Conservation (phyloP, 106 monocot species). For the Platanthera guangdongensis region DNA sequence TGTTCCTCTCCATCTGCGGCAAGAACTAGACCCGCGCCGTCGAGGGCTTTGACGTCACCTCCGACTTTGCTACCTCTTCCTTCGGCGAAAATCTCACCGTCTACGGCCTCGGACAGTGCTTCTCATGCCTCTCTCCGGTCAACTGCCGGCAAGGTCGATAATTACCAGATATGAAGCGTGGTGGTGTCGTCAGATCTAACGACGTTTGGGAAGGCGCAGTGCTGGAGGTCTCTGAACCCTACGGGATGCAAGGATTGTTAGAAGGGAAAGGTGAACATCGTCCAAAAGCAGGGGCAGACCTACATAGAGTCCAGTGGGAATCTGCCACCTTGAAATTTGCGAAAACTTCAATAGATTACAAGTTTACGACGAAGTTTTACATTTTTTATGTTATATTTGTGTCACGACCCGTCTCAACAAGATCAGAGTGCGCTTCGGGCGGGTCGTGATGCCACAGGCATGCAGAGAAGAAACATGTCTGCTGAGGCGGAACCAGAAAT, state of each 20-base stretch:
- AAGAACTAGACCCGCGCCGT: conserved; percentile 6
- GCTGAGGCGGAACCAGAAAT: no score
- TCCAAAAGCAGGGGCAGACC: no score
- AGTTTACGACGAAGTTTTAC: no score
- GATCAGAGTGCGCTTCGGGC: no score
- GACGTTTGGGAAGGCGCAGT: conserved; percentile 46
- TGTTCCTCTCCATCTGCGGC: conserved; percentile 23
- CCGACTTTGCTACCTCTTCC: conserved; percentile 7
- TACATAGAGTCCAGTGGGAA: no score
- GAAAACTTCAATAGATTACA: no score
- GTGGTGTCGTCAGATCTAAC: conserved; percentile 2
- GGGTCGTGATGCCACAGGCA: no score
- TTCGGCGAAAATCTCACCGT: conserved; percentile 7
- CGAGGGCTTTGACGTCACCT: conserved; percentile 15
- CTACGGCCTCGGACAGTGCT: conserved; percentile 32
- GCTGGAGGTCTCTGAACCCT: conserved; percentile 41
- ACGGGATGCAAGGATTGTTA: conserved; percentile 38
- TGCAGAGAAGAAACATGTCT: no score
- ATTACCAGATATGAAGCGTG: conserved; percentile 22
- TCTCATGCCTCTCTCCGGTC: conserved; percentile 22
- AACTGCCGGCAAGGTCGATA: conserved; percentile 13
- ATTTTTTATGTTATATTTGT: no score
- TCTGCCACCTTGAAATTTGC: no score
- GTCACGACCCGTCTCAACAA: no score
- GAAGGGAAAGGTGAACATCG: conserved; percentile 13